Percentiles rank a stretch among this genome's conserved stretches.
Evolutionary conservation across 805 yeast species (phyloP).

Genomic region (Hanseniaspora guilliermondii): DNA sequence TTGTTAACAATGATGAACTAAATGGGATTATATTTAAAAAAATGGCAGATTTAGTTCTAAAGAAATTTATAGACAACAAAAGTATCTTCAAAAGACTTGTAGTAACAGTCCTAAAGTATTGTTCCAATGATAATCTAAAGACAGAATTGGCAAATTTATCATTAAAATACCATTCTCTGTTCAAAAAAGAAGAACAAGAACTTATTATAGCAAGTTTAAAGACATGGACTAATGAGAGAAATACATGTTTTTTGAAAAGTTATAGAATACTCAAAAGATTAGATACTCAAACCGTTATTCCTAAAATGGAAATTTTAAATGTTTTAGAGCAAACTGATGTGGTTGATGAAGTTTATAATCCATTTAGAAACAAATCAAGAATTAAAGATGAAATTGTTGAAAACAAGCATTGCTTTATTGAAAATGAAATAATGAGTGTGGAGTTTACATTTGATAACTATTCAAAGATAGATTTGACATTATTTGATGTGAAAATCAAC

Average conservation of each 20-base stretch:
- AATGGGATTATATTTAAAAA: neutral
- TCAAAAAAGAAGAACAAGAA: neutral
- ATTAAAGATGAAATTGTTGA: neutral
- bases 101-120: neutral
- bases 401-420: neutral
- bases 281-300: neutral
- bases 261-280: neutral
- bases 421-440: neutral
- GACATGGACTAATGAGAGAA: neutral
- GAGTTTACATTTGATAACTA: conserved; percentile 17
- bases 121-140: neutral
- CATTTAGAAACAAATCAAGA: neutral
- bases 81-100: neutral
- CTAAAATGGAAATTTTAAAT: neutral
- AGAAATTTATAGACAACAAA: neutral
- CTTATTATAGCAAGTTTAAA: neutral
- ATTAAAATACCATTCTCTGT: neutral
- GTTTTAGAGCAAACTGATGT: neutral
- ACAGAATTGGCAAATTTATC: neutral
- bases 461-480: conserved; percentile 18
- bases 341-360: conserved; percentile 8
- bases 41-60: neutral
- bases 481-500: conserved; percentile 19
- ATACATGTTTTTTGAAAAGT: neutral
- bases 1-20: neutral